Evolutionary conservation across 352 stramenopile genomes (phyloP).

Genomic region (Phytophthora brassicae): DNA sequence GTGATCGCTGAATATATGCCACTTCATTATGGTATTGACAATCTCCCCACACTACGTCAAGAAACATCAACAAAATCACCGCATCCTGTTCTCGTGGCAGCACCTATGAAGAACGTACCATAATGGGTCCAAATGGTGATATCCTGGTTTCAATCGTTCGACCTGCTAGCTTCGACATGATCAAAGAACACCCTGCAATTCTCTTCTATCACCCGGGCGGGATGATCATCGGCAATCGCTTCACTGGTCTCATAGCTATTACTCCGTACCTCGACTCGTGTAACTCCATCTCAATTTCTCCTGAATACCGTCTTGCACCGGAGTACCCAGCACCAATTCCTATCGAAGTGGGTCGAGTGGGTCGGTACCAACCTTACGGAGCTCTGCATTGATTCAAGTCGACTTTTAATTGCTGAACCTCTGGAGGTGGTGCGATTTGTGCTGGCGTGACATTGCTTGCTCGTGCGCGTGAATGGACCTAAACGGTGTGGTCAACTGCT

Average conservation of each 20-base stretch:
- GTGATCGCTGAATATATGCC: constrained; percentile 14
- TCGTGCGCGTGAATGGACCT: constrained; percentile 18
- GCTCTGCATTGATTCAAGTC: constrained; percentile 17
- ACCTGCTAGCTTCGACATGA: constrained; percentile 9
- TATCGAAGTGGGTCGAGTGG: constrained; percentile 28
- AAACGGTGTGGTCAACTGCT: constrained; percentile 26
- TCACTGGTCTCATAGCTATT: constrained; percentile 18
- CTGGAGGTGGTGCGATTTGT: constrained; percentile 24
- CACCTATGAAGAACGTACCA: constrained; percentile 17
- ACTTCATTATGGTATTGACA: constrained; percentile 8
- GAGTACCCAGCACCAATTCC: constrained; percentile 23
- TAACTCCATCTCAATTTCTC: constrained; percentile 25
- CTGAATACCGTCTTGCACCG: constrained; percentile 31
- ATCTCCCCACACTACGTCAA: constrained; percentile 18
- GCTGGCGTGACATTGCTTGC: constrained; percentile 23
- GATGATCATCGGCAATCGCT: constrained; percentile 32
- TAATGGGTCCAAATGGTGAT: constrained; percentile 19
- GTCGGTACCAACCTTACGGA: constrained; percentile 8
- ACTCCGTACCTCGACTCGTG: constrained; percentile 20
- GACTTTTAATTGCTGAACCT: constrained; percentile 30
- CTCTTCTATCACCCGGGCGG: constrained; percentile 34
- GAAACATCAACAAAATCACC: constrained; percentile 6
- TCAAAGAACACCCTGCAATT: constrained; percentile 24
- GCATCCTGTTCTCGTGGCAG: too few relatives aligned
- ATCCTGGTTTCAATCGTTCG: constrained; percentile 27